These are phyloP conservation scores for Aphanomyces euteiches DNA, from an alignment of 352 stramenopile species.

Conservation along the genomic window DNA sequence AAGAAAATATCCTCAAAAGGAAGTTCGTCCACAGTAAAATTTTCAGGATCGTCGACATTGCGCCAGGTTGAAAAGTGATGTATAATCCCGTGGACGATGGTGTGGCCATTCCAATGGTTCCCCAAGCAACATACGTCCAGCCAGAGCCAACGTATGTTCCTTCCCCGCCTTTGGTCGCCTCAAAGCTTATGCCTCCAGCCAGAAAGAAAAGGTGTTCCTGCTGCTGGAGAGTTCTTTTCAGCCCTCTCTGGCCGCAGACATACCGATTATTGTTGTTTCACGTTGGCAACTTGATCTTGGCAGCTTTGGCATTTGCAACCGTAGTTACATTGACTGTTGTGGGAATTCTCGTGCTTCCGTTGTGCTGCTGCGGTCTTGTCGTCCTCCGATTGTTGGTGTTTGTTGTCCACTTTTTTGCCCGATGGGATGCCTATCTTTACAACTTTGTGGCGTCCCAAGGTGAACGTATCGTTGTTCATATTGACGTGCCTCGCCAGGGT, in stretches of 20 bases:
- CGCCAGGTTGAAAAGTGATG: too few relatives aligned
- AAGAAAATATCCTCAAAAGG: too few relatives aligned
- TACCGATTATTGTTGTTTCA: slow-evolving; percentile 38
- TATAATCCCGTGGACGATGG: too few relatives aligned
- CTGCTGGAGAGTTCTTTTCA: neutral
- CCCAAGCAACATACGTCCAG: too few relatives aligned
- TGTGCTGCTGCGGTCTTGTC: slow-evolving; percentile 65
- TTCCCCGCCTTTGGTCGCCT: too few relatives aligned
- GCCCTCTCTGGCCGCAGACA: neutral
- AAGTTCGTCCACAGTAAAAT: too few relatives aligned
- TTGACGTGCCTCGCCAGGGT: slow-evolving; percentile 31
- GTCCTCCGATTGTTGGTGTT: slow-evolving; percentile 52
- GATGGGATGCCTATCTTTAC: slow-evolving; percentile 57
- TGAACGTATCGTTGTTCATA: slow-evolving; percentile 47
- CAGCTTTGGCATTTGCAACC: slow-evolving; percentile 45
- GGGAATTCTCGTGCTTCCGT: slow-evolving; percentile 43
- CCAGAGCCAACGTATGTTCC: too few relatives aligned
- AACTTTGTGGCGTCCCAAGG: slow-evolving; percentile 49
- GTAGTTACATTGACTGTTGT: slow-evolving; percentile 43
- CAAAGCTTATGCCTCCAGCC: too few relatives aligned
- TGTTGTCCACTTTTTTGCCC: slow-evolving; percentile 48
- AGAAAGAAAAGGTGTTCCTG: neutral
- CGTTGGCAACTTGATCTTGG: slow-evolving; percentile 54
- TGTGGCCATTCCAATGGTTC: too few relatives aligned
- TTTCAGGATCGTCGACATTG: too few relatives aligned